Conservation (phyloP, 495 filamentous ascomycete species). For the Aspergillus sparsus region DNA sequence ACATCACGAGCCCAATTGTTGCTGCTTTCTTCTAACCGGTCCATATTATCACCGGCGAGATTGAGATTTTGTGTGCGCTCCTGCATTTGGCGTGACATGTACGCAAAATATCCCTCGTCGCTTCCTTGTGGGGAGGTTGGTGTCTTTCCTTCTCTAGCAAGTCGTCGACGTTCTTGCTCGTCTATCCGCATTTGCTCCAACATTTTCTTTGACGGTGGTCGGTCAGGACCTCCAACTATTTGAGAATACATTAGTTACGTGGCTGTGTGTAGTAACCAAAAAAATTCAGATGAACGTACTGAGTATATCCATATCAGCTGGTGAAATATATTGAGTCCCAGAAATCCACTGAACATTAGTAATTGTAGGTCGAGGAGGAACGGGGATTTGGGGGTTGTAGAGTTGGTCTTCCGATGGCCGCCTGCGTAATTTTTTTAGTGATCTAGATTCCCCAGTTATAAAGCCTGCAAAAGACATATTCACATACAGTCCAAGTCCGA, state of each 20-base stretch:
- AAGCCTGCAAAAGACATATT: not conserved
- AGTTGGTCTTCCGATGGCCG: constrained; percentile 65
- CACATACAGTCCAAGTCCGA: constrained; percentile 57
- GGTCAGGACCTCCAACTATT: constrained; percentile 76
- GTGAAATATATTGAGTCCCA: constrained; percentile 87
- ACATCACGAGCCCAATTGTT: constrained; percentile 83
- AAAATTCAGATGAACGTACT: constrained; percentile 42
- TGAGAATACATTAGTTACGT: constrained; percentile 18
- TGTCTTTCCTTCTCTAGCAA: constrained; percentile 38
- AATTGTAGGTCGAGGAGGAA: constrained; percentile 88
- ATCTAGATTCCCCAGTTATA: no score
- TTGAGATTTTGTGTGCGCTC: constrained; percentile 86
- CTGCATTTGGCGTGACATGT: constrained; percentile 78
- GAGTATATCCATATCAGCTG: constrained; percentile 85
- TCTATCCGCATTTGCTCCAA: constrained; percentile 63
- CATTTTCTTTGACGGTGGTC: constrained; percentile 80
- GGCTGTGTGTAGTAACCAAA: not conserved
- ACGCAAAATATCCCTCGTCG: constrained; percentile 65
- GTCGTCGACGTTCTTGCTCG: constrained; percentile 57
- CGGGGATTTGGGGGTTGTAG: constrained; percentile 68
- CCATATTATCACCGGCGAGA: constrained; percentile 80
- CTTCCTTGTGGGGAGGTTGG: constrained; percentile 28
- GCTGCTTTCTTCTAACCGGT: constrained; percentile 74
- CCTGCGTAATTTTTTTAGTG: constrained; percentile 27
- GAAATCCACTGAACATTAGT: constrained; percentile 95